A percentile compares a stretch with the other conserved stretches of the same genome.
Evolutionary conservation across 2,329 filamentous ascomycete genomes (phyloP).

Genomic region (Immersiporthe knoxdaviesiana): DNA sequence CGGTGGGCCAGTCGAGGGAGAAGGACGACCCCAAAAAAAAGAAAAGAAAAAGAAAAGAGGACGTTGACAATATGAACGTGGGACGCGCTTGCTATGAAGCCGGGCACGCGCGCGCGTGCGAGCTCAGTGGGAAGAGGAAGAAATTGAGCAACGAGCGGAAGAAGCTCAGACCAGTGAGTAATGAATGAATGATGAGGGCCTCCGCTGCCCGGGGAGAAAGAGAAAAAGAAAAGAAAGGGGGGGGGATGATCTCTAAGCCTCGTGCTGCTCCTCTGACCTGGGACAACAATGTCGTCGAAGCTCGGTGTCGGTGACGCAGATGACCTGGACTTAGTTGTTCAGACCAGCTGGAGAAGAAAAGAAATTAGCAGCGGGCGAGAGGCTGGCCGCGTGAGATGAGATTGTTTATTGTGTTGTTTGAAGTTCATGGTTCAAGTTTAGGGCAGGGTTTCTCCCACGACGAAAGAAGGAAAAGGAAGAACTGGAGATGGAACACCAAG

Average conservation of each 20-base stretch:
- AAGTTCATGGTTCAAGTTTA: constrained; percentile 20
- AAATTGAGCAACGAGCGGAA: constrained; percentile 10
- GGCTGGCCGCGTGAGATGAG: constrained; percentile 23
- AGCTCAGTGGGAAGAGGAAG: constrained; percentile 15
- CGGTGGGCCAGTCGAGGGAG: constrained; percentile 7
- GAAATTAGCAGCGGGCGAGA: constrained; percentile 27
- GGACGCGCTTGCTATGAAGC: neutral
- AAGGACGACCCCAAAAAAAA: too few species aligned
- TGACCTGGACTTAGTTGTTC: constrained; percentile 11
- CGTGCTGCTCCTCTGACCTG: constrained; percentile 6
- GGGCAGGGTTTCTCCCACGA: constrained; percentile 14
- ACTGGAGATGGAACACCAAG: constrained; percentile 17
- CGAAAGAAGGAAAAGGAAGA: constrained; percentile 14
- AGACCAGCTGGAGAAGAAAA: constrained; percentile 30
- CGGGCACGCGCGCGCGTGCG: constrained; percentile 11
- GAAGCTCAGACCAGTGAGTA: constrained; percentile 28
- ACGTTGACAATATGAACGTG: neutral
- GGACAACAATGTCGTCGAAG: constrained; percentile 1
- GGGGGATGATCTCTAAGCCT: neutral
- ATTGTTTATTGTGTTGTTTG: constrained; percentile 23
- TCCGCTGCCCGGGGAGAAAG: constrained; percentile 16
- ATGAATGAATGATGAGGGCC: constrained; percentile 10
- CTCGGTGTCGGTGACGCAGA: constrained; percentile 13
- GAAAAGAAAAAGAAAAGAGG: neutral
- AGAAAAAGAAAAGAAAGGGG: too few species aligned